Conservation (phyloP, 306 rosid species). For the Acacia melanoxylon region DNA sequence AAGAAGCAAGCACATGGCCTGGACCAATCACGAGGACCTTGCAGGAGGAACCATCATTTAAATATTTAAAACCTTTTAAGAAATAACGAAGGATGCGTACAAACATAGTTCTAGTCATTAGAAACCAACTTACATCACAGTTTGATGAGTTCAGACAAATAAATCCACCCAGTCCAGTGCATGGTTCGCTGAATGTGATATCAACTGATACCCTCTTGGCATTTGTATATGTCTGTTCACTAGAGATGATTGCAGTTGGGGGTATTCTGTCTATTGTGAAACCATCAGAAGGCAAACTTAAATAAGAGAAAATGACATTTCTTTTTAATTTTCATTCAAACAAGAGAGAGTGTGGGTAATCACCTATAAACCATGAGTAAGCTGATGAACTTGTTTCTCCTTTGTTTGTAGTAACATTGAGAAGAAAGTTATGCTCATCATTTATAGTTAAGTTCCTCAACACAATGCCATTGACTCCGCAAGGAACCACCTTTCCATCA, state of each 20-base stretch:
- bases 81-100: not conserved
- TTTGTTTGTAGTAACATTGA: conserved; percentile 45
- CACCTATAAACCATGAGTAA: conserved; percentile 73
- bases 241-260: conserved; percentile 60
- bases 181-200: conserved; percentile 57
- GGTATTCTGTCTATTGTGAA: conserved; percentile 49
- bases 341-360: conserved; percentile 15
- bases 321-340: not conserved
- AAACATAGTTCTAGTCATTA: not conserved
- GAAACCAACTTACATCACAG: conserved; percentile 60
- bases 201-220: conserved; percentile 46
- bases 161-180: conserved; percentile 58
- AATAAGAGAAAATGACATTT: not conserved
- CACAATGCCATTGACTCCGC: conserved; percentile 35
- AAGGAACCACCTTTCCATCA: conserved; percentile 52
- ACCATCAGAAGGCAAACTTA: not conserved
- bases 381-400: conserved; percentile 52
- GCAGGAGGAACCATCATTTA: conserved; percentile 18
- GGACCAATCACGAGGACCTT: conserved; percentile 57
- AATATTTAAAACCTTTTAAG: not conserved
- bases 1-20: conserved; percentile 44
- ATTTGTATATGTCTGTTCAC: conserved; percentile 46
- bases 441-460: conserved; percentile 53
- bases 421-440: conserved; percentile 45
- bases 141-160: conserved; percentile 54